Percentiles rank a stretch among this genome's conserved stretches.
Conservation (phyloP, 139 green algal species). For the Zygnema circumcarinatum region DNA sequence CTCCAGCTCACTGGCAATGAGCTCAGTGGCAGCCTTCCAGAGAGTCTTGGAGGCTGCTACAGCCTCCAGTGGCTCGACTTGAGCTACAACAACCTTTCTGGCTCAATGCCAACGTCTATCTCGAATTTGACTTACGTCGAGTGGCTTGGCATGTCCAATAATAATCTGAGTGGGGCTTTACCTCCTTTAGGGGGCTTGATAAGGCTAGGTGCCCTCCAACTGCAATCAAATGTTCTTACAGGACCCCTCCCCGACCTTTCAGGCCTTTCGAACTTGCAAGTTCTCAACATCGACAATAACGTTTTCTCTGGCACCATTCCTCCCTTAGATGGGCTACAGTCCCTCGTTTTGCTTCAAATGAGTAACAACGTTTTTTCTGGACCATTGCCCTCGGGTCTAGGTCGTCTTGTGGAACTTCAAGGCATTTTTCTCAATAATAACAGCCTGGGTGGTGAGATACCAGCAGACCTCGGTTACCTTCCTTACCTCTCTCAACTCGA, state of each 20-base stretch:
- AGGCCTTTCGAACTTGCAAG: neutral
- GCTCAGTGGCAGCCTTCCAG: conserved; percentile 23
- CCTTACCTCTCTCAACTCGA: conserved; percentile 1
- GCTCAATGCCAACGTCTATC: neutral
- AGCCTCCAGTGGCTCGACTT: conserved; percentile 21
- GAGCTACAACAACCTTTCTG: conserved; percentile 25
- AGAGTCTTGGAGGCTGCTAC: neutral
- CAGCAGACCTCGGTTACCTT: conserved; percentile 7
- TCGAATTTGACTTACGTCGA: neutral
- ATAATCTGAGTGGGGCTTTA: neutral
- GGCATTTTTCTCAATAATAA: conserved; percentile 5
- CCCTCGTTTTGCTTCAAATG: conserved; percentile 2
- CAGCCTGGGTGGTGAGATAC: conserved; percentile 9
- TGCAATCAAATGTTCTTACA: neutral
- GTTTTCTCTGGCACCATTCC: conserved; percentile 21
- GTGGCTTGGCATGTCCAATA: neutral
- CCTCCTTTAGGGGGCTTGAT: neutral
- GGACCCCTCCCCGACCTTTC: conserved; percentile 4
- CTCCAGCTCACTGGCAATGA: conserved; percentile 7
- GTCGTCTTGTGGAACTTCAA: neutral
- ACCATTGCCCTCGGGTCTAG: conserved; percentile 4
- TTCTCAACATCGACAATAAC: conserved; percentile 25
- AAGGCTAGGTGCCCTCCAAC: neutral
- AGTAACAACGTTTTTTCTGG: conserved; percentile 19
- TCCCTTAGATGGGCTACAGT: neutral